Evolutionary conservation across 345 rosid species (phyloP).

Genomic region (Hibiscus trionum): DNA sequence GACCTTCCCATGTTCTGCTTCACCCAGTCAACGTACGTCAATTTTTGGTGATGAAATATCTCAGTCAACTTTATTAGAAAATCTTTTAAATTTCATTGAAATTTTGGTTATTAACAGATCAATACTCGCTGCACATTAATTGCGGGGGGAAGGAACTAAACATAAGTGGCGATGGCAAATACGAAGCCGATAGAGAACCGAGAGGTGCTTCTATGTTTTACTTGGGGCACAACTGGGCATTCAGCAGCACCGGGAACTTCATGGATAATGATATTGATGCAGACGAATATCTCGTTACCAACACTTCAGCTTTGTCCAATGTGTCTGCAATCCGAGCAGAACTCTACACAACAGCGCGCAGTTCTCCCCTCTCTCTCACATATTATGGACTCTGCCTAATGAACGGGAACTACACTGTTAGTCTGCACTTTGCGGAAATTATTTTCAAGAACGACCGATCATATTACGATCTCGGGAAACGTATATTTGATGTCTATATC

Average conservation of each 20-base stretch:
- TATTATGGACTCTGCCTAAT: slow-evolving; percentile 77
- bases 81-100: neutral
- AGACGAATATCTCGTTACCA: slow-evolving; percentile 42
- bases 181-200: slow-evolving; percentile 48
- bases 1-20: slow-evolving; percentile 50
- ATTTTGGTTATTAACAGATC: slow-evolving; percentile 26
- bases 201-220: slow-evolving; percentile 71
- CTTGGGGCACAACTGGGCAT: slow-evolving; percentile 50
- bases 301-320: slow-evolving; percentile 46
- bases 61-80: neutral
- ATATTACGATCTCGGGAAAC: slow-evolving; percentile 53
- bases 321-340: slow-evolving; percentile 24
- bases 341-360: slow-evolving; percentile 61
- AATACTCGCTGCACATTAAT: slow-evolving; percentile 53
- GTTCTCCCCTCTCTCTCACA: slow-evolving; percentile 69
- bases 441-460: slow-evolving; percentile 44
- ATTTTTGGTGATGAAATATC: neutral
- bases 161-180: slow-evolving; percentile 22
- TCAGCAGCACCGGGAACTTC: slow-evolving; percentile 88
- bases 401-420: slow-evolving; percentile 68
- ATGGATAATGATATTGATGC: slow-evolving; percentile 61
- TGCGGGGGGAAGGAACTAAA: slow-evolving; percentile 63
- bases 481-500: slow-evolving; percentile 66
- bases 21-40: slow-evolving; percentile 41
- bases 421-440: slow-evolving; percentile 86